Percentiles rank a stretch among this genome's conserved stretches.
phyloP scores from a whole-genome alignment of 495 filamentous ascomycete genomes.

The Glonium stellatum region DNA sequence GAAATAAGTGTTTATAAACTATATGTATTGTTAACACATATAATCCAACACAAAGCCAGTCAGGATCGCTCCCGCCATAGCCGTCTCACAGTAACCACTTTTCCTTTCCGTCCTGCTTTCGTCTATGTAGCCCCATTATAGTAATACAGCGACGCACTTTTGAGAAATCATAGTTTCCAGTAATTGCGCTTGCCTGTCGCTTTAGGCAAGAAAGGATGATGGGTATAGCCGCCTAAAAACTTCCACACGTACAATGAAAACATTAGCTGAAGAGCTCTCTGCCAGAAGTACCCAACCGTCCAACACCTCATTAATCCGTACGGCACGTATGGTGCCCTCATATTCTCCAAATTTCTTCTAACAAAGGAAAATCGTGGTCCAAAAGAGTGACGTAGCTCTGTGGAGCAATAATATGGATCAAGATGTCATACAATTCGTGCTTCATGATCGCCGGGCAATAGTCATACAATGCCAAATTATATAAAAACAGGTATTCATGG shows the following conservation, averaged over 20 bases:
- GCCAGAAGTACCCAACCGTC: neutral
- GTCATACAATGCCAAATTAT: conserved; percentile 18
- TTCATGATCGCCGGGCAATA: conserved; percentile 19
- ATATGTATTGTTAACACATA: neutral
- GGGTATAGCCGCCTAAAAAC: conserved; percentile 26
- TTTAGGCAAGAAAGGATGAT: conserved; percentile 9
- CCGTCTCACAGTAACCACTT: neutral
- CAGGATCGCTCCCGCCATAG: neutral
- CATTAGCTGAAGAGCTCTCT: conserved; percentile 7
- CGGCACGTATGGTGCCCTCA: neutral
- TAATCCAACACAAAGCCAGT: neutral
- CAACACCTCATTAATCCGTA: neutral
- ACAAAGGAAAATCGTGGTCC: conserved; percentile 27
- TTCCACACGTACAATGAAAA: conserved; percentile 1
- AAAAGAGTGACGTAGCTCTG: conserved; percentile 26
- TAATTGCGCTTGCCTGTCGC: conserved; percentile 22
- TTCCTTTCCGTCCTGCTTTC: neutral
- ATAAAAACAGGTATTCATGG: neutral
- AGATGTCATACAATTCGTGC: conserved; percentile 25
- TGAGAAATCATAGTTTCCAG: conserved; percentile 8
- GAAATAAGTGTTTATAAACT: neutral
- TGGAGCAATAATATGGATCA: conserved; percentile 5
- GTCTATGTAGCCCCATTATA: conserved; percentile 8
- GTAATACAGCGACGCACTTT: conserved; percentile 18
- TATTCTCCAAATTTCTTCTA: neutral